Base-by-base conservation (phyloP, 441 rosid species). In the Populus tomentosa region DNA sequence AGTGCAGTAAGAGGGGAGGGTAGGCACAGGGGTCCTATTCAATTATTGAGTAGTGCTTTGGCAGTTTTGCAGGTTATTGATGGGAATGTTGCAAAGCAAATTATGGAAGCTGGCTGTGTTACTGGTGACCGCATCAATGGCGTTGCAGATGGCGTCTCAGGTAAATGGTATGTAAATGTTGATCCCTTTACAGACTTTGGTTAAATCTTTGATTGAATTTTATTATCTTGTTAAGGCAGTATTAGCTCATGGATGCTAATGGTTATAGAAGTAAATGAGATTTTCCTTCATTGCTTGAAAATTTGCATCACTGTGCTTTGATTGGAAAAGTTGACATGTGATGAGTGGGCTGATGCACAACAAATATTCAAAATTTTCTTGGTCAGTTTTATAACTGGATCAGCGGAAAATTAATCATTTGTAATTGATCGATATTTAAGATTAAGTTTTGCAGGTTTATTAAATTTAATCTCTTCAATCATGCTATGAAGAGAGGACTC, bases 41-140 rank as follows among this genome's bases (percentile, higher is more conserved):
- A 46, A 14, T 46, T 46, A 46, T 14, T 46, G 20, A 46, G 56
- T 5, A 46, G 56, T 46, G 56, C 56, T 46, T 14, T 46, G 56
- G 56, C 56, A 46, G 56, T 46, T 46, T 46, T 46, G 56, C 56
- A 46, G 56, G 56, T 14, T 46, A 46, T 46, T 46, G 56, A 46
- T 69, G 65, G 61, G 53, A 59, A 64, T n/a, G 85, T 75, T n/a
- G 76, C 78, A 30, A 32, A n/a, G 4, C 73, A 73, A 65, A 77
- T 75, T 23, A 36, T 77, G 77, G 76, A 69, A 53, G 74, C 80
- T n/a, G 83, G 78, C 63, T 64, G 81, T 80, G 71, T 83, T 63
- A 68, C 79, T 26, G 85, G 83, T 13, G 77, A 83, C 80, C 65
- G 83, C n/a, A 75, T 75, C 70, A 80, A 75, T 73, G 86, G 86